Evolutionary conservation across 164 flowering plant genomes (phyloP).

Genomic region (Liriodendron chinense): DNA sequence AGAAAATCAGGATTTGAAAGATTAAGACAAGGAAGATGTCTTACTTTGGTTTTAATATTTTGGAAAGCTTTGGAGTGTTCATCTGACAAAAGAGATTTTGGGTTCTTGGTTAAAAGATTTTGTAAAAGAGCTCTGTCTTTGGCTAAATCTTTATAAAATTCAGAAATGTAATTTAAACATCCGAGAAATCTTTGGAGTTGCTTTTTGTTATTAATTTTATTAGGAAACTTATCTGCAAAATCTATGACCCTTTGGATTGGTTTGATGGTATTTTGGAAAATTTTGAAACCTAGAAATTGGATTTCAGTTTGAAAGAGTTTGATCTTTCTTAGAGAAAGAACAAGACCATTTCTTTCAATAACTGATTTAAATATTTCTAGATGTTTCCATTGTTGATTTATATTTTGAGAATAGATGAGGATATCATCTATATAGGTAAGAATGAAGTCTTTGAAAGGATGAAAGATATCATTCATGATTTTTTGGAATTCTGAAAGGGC

Average conservation of each 20-base stretch:
- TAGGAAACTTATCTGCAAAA: neutral
- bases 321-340: too few relatives aligned
- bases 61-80: neutral
- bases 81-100: neutral
- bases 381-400: too few relatives aligned
- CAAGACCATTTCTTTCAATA: too few relatives aligned
- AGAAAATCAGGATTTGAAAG: neutral
- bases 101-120: neutral
- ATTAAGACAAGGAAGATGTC: neutral
- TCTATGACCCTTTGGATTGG: neutral
- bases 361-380: too few relatives aligned
- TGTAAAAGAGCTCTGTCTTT: neutral
- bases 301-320: neutral
- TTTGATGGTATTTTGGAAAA: neutral
- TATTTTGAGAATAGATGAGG: too few relatives aligned
- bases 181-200: slow-evolving; percentile 2
- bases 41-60: neutral
- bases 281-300: neutral
- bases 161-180: neutral
- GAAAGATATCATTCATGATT: too few relatives aligned
- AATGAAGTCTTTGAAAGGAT: too few relatives aligned
- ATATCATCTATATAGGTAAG: too few relatives aligned
- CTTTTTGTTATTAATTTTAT: neutral
- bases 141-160: neutral
- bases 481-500: too few relatives aligned